Percentiles rank a stretch among this genome's conserved stretches.
Conservation (phyloP, 1,284 basidiomycete species). For the Ceratobasidium sp. region DNA sequence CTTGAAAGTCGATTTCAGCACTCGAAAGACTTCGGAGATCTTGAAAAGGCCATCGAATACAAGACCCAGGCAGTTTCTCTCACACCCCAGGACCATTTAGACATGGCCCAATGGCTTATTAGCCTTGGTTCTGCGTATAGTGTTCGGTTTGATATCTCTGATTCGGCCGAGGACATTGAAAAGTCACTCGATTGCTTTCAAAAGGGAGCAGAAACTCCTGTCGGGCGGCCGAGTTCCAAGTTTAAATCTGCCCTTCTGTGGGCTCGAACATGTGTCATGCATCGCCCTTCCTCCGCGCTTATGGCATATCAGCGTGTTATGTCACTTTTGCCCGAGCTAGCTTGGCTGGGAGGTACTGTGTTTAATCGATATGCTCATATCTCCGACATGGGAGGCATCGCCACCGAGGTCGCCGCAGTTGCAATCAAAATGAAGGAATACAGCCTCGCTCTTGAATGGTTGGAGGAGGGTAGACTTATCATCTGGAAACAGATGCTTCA, state of each 20-base stretch:
- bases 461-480: not conserved
- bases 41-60: not conserved
- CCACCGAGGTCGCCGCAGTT: not conserved
- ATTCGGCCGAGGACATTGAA: not conserved
- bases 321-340: not conserved
- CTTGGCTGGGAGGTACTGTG: constrained; percentile 10
- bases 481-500: constrained; percentile 23
- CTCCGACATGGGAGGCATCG: not conserved
- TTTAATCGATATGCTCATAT: not conserved
- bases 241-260: too few relatives aligned
- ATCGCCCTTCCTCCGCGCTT: too few relatives aligned
- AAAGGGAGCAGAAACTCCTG: too few relatives aligned
- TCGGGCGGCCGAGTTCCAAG: too few relatives aligned
- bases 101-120: not conserved
- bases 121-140: constrained; percentile 1
- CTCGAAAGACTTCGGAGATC: not conserved
- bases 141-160: not conserved
- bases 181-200: too few relatives aligned
- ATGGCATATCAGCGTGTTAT: too few relatives aligned
- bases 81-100: not conserved
- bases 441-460: constrained; percentile 13
- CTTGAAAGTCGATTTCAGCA: not conserved
- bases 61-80: not conserved
- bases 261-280: too few relatives aligned
- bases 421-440: not conserved